Conservation (phyloP, 78 protist species). For the Dictyostelium firmibasis region DNA sequence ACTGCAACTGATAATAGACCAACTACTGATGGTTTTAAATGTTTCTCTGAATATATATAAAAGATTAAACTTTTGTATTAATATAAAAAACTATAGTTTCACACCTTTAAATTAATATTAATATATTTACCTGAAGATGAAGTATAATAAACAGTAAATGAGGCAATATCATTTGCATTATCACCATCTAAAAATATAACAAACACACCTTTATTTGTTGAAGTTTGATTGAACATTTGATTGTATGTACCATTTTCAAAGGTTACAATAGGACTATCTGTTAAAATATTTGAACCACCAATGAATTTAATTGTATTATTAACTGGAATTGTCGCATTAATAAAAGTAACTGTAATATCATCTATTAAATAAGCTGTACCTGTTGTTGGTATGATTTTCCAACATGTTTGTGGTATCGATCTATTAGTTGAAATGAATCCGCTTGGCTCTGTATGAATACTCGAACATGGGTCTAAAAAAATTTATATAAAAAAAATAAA, state of each 20-base stretch:
- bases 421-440: background rate
- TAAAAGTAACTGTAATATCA: background rate
- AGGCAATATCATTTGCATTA: background rate
- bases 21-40: constrained; percentile 23
- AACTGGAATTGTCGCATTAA: background rate
- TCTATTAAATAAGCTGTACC: constrained; percentile 1
- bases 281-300: constrained; percentile 4
- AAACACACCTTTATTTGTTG: background rate
- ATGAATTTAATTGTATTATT: background rate
- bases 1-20: constrained; percentile 14
- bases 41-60: background rate
- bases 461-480: background rate
- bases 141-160: background rate
- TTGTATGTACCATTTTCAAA: background rate
- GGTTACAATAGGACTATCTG: background rate
- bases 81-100: too few relatives aligned
- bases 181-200: constrained; percentile 1
- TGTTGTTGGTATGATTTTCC: constrained; percentile 1
- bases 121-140: background rate
- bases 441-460: background rate
- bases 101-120: background rate
- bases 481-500: background rate
- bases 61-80: too few relatives aligned
- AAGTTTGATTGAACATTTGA: background rate
- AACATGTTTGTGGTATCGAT: constrained; percentile 25